Evolutionary conservation across 2,329 filamentous ascomycete species (phyloP).

Genomic region (Ophiostoma fasciatum): DNA sequence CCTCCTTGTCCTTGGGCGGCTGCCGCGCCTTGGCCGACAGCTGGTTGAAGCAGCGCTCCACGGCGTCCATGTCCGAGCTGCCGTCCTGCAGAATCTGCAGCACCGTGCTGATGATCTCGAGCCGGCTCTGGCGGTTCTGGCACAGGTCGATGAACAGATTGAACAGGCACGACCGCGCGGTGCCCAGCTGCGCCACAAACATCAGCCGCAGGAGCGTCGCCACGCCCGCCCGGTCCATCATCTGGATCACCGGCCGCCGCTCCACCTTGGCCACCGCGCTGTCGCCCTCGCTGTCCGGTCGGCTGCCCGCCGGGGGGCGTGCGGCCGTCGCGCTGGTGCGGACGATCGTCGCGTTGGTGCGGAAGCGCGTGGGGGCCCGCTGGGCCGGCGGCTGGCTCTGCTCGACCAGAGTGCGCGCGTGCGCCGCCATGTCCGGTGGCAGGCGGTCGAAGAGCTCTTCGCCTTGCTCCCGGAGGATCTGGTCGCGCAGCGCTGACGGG

Average conservation of each 20-base stretch:
- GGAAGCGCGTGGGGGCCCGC: no score
- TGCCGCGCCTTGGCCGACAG: conserved; percentile 84
- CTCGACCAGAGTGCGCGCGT: conserved; percentile 58
- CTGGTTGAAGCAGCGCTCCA: conserved; percentile 90
- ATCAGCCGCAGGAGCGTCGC: conserved; percentile 95
- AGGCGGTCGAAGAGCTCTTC: conserved; percentile 74
- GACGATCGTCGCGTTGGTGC: background rate
- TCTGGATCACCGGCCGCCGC: conserved; percentile 76
- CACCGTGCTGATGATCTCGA: conserved; percentile 84
- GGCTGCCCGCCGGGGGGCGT: no score
- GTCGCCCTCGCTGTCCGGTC: background rate
- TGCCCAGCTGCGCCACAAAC: conserved; percentile 89
- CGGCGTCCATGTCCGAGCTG: conserved; percentile 79
- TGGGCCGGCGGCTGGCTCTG: conserved; percentile 18
- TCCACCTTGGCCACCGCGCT: conserved; percentile 42
- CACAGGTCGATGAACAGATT: conserved; percentile 83
- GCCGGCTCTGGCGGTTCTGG: conserved; percentile 88
- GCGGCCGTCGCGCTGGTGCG: no score
- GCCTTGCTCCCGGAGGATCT: conserved; percentile 82
- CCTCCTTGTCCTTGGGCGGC: conserved; percentile 39
- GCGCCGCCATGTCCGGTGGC: conserved; percentile 71
- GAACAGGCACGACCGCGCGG: conserved; percentile 69
- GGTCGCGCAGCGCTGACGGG: conserved; percentile 67
- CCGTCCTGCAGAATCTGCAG: conserved; percentile 92
- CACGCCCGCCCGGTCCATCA: conserved; percentile 91